Evolutionary conservation across 306 rosid genomes (phyloP).

Genomic region (Rosa lucieae): DNA sequence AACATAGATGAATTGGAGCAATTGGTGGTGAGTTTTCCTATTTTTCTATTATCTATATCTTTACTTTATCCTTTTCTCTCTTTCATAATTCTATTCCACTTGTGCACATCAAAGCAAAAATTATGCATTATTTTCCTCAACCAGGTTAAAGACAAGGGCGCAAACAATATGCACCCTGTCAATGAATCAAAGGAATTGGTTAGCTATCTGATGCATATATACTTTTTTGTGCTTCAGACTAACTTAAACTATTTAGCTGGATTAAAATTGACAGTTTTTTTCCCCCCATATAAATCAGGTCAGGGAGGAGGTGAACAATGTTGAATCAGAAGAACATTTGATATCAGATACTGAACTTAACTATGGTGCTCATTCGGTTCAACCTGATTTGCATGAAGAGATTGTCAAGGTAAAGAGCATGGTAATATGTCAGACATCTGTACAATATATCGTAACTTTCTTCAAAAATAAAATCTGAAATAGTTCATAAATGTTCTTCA

Average conservation of each 20-base stretch:
- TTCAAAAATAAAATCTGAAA: background rate
- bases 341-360: slow-evolving; percentile 30
- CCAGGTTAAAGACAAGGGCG: slow-evolving; percentile 60
- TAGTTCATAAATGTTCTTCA: slow-evolving; percentile 1
- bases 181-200: slow-evolving; percentile 47
- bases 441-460: background rate
- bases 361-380: slow-evolving; percentile 25
- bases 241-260: slow-evolving; percentile 4
- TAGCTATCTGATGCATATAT: slow-evolving; percentile 35
- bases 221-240: slow-evolving; percentile 19
- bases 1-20: slow-evolving; percentile 64
- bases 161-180: slow-evolving; percentile 32
- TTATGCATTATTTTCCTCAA: slow-evolving; percentile 18
- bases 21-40: slow-evolving; percentile 59
- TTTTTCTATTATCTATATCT: background rate
- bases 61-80: slow-evolving; percentile 1
- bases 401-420: slow-evolving; percentile 27
- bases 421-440: background rate
- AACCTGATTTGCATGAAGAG: slow-evolving; percentile 28
- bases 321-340: slow-evolving; percentile 30
- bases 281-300: slow-evolving; percentile 28
- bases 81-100: slow-evolving; percentile 14
- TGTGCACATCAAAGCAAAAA: slow-evolving; percentile 25
- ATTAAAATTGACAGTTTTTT: slow-evolving; percentile 11
- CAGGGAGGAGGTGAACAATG: slow-evolving; percentile 28